Evolutionary conservation across 305 asterid species (phyloP).

Genomic region (Rubia tinctorum): DNA sequence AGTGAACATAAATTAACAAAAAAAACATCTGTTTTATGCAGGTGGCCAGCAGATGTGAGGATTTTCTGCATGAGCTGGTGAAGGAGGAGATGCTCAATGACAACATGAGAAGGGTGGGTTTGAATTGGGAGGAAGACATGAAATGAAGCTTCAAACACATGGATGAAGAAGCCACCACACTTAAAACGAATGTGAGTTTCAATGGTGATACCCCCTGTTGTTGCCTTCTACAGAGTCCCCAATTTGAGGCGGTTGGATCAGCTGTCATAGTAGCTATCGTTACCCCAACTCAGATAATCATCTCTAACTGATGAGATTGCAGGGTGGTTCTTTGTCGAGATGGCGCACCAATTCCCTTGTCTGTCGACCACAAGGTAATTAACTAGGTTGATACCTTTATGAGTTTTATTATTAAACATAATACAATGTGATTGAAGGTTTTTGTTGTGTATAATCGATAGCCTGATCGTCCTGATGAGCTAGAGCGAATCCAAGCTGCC

Average conservation of each 20-base stretch:
- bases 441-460: constrained; percentile 1
- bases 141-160: constrained; percentile 64
- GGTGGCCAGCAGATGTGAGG: constrained; percentile 70
- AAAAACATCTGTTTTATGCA: constrained; percentile 1
- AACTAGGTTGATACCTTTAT: too few relatives aligned
- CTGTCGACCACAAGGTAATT: constrained; percentile 66
- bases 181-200: constrained; percentile 17
- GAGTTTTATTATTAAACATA: background rate
- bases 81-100: constrained; percentile 48
- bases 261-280: constrained; percentile 66
- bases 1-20: background rate
- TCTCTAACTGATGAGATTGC: constrained; percentile 79
- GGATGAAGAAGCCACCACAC: constrained; percentile 59
- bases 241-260: constrained; percentile 71
- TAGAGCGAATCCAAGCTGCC: constrained; percentile 49
- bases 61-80: constrained; percentile 63
- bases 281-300: constrained; percentile 42
- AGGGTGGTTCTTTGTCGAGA: constrained; percentile 76
- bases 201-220: constrained; percentile 36
- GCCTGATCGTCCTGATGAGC: constrained; percentile 78
- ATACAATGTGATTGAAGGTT: too few relatives aligned
- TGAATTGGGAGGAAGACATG: constrained; percentile 52
- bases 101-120: background rate
- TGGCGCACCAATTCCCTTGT: constrained; percentile 59
- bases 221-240: constrained; percentile 61